Conservation (phyloP, 1,139 yeast genomes). For the Yamadazyma kanchanaburiensis region DNA sequence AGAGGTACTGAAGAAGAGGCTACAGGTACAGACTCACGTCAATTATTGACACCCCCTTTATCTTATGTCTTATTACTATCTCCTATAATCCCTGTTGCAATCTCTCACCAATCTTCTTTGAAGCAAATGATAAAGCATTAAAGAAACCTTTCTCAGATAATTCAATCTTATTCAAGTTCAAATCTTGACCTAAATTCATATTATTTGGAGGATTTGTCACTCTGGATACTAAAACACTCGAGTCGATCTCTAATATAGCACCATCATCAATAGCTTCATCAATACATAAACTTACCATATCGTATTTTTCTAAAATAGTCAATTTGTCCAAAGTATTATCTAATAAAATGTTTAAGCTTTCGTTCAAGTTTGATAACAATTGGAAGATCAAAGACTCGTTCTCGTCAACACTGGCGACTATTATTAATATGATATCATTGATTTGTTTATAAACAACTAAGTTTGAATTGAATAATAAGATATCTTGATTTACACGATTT, state of each 20-base stretch:
- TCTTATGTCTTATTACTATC: neutral
- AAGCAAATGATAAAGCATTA: constrained; percentile 88
- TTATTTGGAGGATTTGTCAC: constrained; percentile 74
- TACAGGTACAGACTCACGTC: too few relatives aligned
- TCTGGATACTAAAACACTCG: constrained; percentile 81
- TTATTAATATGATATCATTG: constrained; percentile 68
- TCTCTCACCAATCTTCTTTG: constrained; percentile 80
- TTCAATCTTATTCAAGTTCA: constrained; percentile 66
- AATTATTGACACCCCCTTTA: constrained; percentile 57
- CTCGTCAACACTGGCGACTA: constrained; percentile 74
- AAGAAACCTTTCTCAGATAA: constrained; percentile 82
- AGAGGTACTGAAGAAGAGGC: too few relatives aligned
- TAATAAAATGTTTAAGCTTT: constrained; percentile 74
- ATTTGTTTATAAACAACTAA: constrained; percentile 82
- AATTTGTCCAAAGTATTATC: constrained; percentile 76
- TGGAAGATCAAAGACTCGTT: constrained; percentile 83
- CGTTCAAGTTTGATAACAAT: constrained; percentile 73
- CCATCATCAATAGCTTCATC: constrained; percentile 95
- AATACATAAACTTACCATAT: constrained; percentile 76
- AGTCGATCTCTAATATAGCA: constrained; percentile 84
- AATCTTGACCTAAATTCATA: constrained; percentile 28
- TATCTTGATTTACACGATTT: constrained; percentile 75
- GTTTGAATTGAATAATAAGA: constrained; percentile 74
- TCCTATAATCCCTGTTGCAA: constrained; percentile 68
- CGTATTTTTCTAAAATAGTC: constrained; percentile 78